Base-by-base conservation (phyloP, 768 basidiomycete genomes). In the Obba rivulosa region DNA sequence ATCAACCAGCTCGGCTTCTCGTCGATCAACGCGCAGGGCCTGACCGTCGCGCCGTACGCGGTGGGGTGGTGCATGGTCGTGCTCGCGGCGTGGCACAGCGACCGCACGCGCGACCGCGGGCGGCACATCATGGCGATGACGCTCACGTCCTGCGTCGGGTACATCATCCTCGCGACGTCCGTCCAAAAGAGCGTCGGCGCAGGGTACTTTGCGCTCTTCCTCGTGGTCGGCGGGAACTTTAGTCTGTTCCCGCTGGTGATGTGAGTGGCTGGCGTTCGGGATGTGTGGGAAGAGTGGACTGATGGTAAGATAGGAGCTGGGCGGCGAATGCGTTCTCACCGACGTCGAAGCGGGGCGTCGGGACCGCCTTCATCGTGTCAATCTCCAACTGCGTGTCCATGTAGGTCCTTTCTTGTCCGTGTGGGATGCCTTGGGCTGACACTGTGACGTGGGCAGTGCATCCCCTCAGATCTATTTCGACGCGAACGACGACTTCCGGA, bases 391-490 rank as follows among this genome's bases (percentile, higher is more conserved):
- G 73, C 52, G 68, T 81, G 11, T 80, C 77, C 3, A 79, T 79
- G 77, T 78, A 44, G 48, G 74, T 58, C 10, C 23, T 51, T n/a
- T n/a, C n/a, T 3, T 43, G 4, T 14, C 40, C 16, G 23, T 8
- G 20, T 43, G 52, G 25, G 35, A 39, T 25, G 31, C 23, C 11
- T 10, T 4, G 46, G 41, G 31, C 46, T 48, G 37, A 43, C 17
- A 17, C 17, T 22, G 4, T 34, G 28, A 21, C 36, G 7, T 24
- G 18, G 38, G 14, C 49, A 78, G 78, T 36, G 78, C 78, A 0
- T 74, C 76, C 1, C 79, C 78, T 14, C 79, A 80, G 57, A 66
- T 81, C 8, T 79, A 80, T 52, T 79, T 79, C 45, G 78, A 81
- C 53, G 66, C 75, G 0, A 60, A 73, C 38, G 72, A 78, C 49